These are phyloP conservation scores for Claviceps humidiphila DNA, from an alignment of 2,329 filamentous ascomycete species.

Conservation along the genomic window DNA sequence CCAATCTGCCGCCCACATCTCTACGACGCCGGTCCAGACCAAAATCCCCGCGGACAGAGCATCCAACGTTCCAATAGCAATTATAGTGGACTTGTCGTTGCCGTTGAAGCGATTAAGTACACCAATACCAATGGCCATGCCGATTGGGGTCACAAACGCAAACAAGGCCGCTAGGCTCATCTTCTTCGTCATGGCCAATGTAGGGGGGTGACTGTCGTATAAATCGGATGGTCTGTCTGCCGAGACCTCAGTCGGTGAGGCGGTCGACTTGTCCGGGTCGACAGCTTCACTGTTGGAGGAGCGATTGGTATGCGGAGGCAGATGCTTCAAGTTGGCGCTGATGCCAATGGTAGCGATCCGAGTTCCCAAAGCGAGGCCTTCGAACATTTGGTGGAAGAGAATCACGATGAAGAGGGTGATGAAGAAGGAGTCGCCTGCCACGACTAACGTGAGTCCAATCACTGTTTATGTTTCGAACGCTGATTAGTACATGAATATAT, in stretches of 20 bases:
- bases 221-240: conserved; percentile 5
- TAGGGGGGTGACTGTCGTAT: conserved; percentile 7
- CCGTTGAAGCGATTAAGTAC: conserved; percentile 60
- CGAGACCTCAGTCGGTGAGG: conserved; percentile 12
- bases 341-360: conserved; percentile 49
- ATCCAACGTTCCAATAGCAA: conserved; percentile 62
- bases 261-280: conserved; percentile 13
- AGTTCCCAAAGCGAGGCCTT: conserved; percentile 60
- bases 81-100: conserved; percentile 52
- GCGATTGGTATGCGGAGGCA: conserved; percentile 9
- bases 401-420: conserved; percentile 52
- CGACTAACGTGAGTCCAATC: conserved; percentile 51
- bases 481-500: neutral
- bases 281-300: conserved; percentile 3
- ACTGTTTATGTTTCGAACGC: neutral
- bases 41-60: conserved; percentile 63
- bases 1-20: conserved; percentile 72
- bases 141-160: conserved; percentile 59
- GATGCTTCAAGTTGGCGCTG: conserved; percentile 7
- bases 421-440: conserved; percentile 43
- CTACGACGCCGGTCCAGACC: conserved; percentile 66
- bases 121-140: conserved; percentile 69
- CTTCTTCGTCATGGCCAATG: conserved; percentile 35
- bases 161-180: conserved; percentile 50
- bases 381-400: conserved; percentile 67